Evolutionary conservation across 2,329 filamentous ascomycete genomes (phyloP), one percentile per base, ranked within the genome.

Genomic region (Fusarium verticillioides): DNA sequence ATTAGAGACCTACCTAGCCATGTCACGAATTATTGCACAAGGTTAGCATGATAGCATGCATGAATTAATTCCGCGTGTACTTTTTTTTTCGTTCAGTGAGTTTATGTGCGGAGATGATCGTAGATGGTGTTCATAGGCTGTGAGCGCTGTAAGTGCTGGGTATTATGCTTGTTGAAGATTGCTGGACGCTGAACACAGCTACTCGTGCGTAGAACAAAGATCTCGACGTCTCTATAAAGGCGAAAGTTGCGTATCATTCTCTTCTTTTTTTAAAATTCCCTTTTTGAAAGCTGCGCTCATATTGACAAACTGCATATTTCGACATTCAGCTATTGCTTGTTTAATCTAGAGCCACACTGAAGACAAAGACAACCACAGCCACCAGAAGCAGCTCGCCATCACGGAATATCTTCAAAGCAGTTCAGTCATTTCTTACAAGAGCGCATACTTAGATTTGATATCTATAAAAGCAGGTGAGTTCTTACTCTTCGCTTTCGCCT

Each of bases 1-100:
- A 72, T 75, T 76, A 75, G 75, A 78, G 69, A 74, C 72, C 62
- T 68, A 74, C 72, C 62, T 68, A 72, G 66, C 75, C 73, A 69
- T 74, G 75, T 78, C 69, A 71, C 67, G 60, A 72, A 70, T 57
- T 77, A 70, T 75, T 73, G 75, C 64, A 70, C 66, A 58, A 71
- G 68, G 70, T 53, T 73, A 70, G 69, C 54, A 76, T 74, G 52
- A 73, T 69, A 76, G 58, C 47, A 69, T 70, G 60, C 64, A 78
- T 65, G 72, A 73, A 69, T 64, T 69, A 70, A 73, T 69, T 72
- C 64, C 62, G 53, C 73, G 60, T 65, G 64, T 53, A 56, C 57
- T 21, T 44, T 30, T 57, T 57, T 50, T 47, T 26, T 26, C 5
- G 56, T 32, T 32, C 36, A 43, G 56, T 52, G 36, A 49, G 64